Evolutionary conservation across 2,329 filamentous ascomycete species (phyloP).

Genomic region (Fusarium subtropicale): DNA sequence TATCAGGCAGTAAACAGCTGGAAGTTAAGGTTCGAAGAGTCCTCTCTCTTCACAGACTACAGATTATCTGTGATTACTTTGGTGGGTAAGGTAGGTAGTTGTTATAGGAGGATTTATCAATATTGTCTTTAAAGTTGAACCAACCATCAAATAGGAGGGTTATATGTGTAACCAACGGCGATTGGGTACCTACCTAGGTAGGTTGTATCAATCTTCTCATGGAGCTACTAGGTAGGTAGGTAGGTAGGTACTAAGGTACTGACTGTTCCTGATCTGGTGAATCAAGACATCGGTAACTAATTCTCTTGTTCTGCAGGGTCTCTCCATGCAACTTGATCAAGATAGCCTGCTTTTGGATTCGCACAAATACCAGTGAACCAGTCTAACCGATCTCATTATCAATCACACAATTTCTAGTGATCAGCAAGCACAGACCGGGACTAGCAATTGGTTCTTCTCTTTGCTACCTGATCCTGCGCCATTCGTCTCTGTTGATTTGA

Average conservation of each 20-base stretch:
- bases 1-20: neutral
- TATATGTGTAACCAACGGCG: neutral
- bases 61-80: neutral
- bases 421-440: neutral
- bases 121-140: too few relatives aligned
- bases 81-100: too few relatives aligned
- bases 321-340: slow-evolving; percentile 18
- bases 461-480: neutral
- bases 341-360: neutral
- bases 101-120: too few relatives aligned
- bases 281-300: neutral
- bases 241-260: neutral
- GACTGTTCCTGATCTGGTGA: neutral
- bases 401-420: slow-evolving; percentile 7
- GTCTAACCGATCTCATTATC: neutral
- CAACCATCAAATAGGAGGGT: neutral
- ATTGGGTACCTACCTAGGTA: neutral
- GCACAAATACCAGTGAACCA: neutral
- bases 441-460: neutral
- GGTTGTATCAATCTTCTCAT: neutral
- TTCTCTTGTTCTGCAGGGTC: slow-evolving; percentile 13
- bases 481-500: neutral
- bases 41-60: slow-evolving; percentile 1
- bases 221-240: neutral
- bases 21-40: neutral